Conservation (phyloP, 2,329 filamentous ascomycete species). For the Aspergillus carbonarius region DNA sequence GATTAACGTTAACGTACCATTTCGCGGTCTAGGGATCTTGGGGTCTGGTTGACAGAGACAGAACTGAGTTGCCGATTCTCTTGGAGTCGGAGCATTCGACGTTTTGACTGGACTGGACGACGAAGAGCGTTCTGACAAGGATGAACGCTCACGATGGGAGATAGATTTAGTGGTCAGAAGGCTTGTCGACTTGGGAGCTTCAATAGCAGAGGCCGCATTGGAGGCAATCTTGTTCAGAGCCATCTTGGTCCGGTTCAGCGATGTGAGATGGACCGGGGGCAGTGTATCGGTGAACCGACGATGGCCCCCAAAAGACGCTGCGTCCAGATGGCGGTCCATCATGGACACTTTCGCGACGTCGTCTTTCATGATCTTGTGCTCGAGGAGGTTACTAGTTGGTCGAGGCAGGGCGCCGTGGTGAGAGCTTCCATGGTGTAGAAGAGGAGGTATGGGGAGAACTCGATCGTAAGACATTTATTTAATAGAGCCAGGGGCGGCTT, state of each 20-base stretch:
- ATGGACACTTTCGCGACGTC: conserved; percentile 22
- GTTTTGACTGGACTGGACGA: conserved; percentile 39
- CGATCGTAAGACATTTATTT: conserved; percentile 50
- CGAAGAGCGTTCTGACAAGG: conserved; percentile 23
- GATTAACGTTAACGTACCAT: conserved; percentile 55
- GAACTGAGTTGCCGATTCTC: conserved; percentile 52
- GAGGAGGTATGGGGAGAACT: conserved; percentile 46
- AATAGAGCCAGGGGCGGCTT: conserved; percentile 7
- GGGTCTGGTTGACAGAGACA: conserved; percentile 70
- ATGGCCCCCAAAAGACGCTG: conserved; percentile 9
- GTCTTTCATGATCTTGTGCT: conserved; percentile 45
- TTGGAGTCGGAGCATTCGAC: conserved; percentile 24
- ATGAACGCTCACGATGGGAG: conserved; percentile 27
- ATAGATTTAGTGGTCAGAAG: conserved; percentile 24
- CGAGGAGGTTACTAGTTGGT: conserved; percentile 37
- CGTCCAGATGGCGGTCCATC: conserved; percentile 20
- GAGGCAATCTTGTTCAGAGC: conserved; percentile 22
- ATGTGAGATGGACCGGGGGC: conserved; percentile 28
- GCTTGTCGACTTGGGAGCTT: conserved; percentile 16
- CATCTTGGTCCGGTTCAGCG: conserved; percentile 26
- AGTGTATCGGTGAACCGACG: conserved; percentile 24
- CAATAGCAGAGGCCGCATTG: conserved; percentile 9
- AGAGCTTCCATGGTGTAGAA: conserved; percentile 41
- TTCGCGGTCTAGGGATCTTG: conserved; percentile 69
- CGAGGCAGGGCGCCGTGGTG: conserved; percentile 33